Percentiles rank a stretch among this genome's conserved stretches.
phyloP scores from a whole-genome alignment of 768 basidiomycete genomes.

The Asterophora lycoperdoides region DNA sequence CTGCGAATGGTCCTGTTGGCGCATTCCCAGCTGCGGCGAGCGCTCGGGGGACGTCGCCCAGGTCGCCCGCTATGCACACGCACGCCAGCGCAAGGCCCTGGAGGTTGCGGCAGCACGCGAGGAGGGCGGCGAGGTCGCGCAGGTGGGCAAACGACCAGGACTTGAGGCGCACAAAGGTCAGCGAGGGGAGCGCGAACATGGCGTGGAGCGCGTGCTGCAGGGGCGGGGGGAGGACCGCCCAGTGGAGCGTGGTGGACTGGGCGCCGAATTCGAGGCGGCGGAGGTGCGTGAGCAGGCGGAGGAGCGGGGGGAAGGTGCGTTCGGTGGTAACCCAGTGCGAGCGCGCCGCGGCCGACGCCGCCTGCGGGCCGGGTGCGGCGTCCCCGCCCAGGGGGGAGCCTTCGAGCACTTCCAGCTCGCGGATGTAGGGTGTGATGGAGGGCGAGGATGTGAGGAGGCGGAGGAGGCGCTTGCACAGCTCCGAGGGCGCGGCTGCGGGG shows the following conservation, averaged over 20 bases:
- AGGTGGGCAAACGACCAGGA: constrained; percentile 37
- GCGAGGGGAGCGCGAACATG: constrained; percentile 30
- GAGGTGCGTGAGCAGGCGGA: constrained; percentile 34
- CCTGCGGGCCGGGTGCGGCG: constrained; percentile 21
- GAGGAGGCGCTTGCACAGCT: constrained; percentile 33
- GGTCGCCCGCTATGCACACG: constrained; percentile 28
- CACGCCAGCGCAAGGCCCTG: constrained; percentile 34
- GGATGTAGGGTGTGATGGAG: constrained; percentile 30
- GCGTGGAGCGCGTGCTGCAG: constrained; percentile 32
- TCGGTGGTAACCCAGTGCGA: constrained; percentile 38
- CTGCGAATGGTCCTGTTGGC: neutral
- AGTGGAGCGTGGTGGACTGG: constrained; percentile 30
- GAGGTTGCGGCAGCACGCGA: constrained; percentile 31
- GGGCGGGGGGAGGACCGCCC: constrained; percentile 31
- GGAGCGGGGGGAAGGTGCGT: constrained; percentile 31
- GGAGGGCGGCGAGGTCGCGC: constrained; percentile 28
- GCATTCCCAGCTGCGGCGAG: neutral
- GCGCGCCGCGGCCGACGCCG: constrained; percentile 19
- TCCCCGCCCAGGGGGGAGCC: constrained; percentile 28
- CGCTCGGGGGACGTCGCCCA: neutral
- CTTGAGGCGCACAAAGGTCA: constrained; percentile 36
- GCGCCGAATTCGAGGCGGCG: constrained; percentile 35
- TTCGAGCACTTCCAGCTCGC: constrained; percentile 37
- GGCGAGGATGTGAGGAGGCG: constrained; percentile 29
- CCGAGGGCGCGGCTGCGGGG: constrained; percentile 18